These are phyloP conservation scores for Pichia phayaonensis DNA, from an alignment of 805 yeast species.

Conservation along the genomic window DNA sequence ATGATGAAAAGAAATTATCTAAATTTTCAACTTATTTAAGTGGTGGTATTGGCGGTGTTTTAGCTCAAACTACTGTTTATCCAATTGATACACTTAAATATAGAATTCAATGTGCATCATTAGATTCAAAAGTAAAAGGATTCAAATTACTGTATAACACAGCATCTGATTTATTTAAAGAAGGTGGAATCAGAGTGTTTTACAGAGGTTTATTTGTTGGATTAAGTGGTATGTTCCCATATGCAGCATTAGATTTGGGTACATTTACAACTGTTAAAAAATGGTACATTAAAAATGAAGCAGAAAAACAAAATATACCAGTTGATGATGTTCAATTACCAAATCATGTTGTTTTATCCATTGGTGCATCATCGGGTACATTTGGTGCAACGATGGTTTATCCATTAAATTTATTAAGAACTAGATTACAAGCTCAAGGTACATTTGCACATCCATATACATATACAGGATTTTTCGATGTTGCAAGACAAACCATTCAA, in stretches of 20 bases:
- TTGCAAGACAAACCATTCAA: constrained; percentile 59
- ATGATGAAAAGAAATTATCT: constrained; percentile 62
- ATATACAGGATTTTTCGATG: constrained; percentile 80
- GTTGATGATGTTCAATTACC: constrained; percentile 68
- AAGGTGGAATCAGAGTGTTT: constrained; percentile 72
- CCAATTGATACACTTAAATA: constrained; percentile 94
- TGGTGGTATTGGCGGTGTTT: constrained; percentile 95
- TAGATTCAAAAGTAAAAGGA: constrained; percentile 57
- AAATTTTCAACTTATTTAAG: constrained; percentile 76
- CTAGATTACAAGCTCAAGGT: constrained; percentile 96
- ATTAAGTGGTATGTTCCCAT: constrained; percentile 93
- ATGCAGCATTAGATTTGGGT: constrained; percentile 93
- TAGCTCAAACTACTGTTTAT: constrained; percentile 85
- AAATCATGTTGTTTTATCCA: constrained; percentile 69
- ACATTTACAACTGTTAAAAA: constrained; percentile 82
- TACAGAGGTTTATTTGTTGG: constrained; percentile 89
- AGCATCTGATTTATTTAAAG: constrained; percentile 66
- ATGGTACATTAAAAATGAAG: constrained; percentile 61
- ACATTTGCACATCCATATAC: constrained; percentile 90
- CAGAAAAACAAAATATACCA: constrained; percentile 41
- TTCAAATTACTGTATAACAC: constrained; percentile 54
- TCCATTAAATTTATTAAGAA: constrained; percentile 84
- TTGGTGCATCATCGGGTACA: constrained; percentile 94
- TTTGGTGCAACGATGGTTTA: constrained; percentile 95
- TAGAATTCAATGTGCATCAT: constrained; percentile 86